Percentiles rank a stretch among this genome's conserved stretches.
phyloP scores from a whole-genome alignment of 139 green algal genomes.

The Marvania coccoides region DNA sequence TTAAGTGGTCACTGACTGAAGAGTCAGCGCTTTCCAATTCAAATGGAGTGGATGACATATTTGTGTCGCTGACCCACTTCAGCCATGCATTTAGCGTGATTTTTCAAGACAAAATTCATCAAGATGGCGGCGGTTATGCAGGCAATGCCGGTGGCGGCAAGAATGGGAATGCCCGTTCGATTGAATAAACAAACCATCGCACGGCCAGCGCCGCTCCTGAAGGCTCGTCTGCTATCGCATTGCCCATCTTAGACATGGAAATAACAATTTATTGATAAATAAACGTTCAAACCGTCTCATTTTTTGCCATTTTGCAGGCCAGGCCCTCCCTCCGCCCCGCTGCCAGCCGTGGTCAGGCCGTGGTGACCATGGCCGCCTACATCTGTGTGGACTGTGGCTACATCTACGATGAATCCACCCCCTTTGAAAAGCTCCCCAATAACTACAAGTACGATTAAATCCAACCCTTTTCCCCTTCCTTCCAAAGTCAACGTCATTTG shows the following conservation, averaged over 20 bases:
- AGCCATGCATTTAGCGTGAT: neutral
- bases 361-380: constrained; percentile 3
- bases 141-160: neutral
- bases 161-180: neutral
- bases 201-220: neutral
- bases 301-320: constrained; percentile 16
- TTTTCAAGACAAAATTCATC: no score
- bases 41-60: no score
- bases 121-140: neutral
- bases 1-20: no score
- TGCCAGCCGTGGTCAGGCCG: neutral
- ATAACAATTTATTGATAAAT: constrained; percentile 31
- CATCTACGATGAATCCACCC: constrained; percentile 9
- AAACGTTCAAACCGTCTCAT: constrained; percentile 23
- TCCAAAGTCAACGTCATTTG: no score
- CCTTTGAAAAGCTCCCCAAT: constrained; percentile 18
- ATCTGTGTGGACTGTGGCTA: constrained; percentile 30
- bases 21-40: no score
- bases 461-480: no score
- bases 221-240: no score
- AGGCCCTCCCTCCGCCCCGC: neutral
- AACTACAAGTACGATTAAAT: no score
- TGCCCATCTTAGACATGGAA: constrained; percentile 33
- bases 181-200: no score
- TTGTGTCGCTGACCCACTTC: neutral